Percentiles rank a stretch among this genome's conserved stretches.
These are phyloP conservation scores for Phytophthora chlamydospora DNA, from an alignment of 352 stramenopile species.

Conservation along the genomic window DNA sequence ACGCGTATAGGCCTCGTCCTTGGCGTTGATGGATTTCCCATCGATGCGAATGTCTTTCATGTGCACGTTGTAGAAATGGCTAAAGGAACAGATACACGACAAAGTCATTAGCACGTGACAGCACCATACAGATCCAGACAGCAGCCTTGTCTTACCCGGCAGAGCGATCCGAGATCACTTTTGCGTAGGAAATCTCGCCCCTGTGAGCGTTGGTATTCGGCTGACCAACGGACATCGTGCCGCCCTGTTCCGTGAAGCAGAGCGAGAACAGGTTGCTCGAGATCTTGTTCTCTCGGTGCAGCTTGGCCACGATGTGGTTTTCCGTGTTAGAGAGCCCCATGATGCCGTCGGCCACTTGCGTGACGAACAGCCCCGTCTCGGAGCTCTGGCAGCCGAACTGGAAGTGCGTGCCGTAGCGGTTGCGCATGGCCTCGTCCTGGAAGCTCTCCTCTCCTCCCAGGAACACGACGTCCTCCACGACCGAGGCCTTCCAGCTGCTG, in stretches of 20 bases:
- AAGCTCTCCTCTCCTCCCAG: slow-evolving; percentile 68
- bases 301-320: slow-evolving; percentile 76
- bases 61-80: slow-evolving; percentile 74
- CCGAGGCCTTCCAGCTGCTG: slow-evolving; percentile 81
- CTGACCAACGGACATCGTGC: slow-evolving; percentile 70
- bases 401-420: slow-evolving; percentile 76
- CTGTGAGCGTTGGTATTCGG: slow-evolving; percentile 57
- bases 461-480: slow-evolving; percentile 85
- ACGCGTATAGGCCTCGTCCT: slow-evolving; percentile 40
- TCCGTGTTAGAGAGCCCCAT: slow-evolving; percentile 83
- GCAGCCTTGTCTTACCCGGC: slow-evolving; percentile 15
- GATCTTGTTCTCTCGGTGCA: slow-evolving; percentile 84
- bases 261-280: slow-evolving; percentile 77
- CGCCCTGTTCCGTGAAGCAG: slow-evolving; percentile 75
- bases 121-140: slow-evolving; percentile 1
- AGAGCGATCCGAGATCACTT: slow-evolving; percentile 51
- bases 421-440: slow-evolving; percentile 50
- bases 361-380: slow-evolving; percentile 84
- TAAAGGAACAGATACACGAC: slow-evolving; percentile 17
- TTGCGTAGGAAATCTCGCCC: slow-evolving; percentile 61
- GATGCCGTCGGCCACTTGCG: slow-evolving; percentile 83
- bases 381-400: slow-evolving; percentile 82
- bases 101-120: slow-evolving; percentile 2
- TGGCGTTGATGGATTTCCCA: slow-evolving; percentile 61
- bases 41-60: slow-evolving; percentile 73